Evolutionary conservation across 2,329 filamentous ascomycete genomes (phyloP), one percentile per base, ranked within the genome.

Genomic region (Paecilomyces sp.): DNA sequence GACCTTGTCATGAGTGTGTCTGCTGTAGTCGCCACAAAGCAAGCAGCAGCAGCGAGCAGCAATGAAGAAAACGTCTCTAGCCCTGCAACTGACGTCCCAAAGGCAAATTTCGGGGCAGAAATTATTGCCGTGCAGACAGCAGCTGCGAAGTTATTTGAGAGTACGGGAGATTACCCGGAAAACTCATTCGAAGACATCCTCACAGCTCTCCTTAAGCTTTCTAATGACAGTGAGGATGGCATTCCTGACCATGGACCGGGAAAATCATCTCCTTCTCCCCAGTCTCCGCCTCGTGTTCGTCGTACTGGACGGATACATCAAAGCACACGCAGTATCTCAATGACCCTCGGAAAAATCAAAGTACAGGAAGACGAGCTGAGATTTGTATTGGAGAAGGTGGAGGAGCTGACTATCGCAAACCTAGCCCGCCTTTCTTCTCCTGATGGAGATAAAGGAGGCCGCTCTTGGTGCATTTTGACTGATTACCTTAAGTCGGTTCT

Each of bases 41-140:
- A 65, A 61, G 68, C 65, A 57, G 59, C 60, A n/a, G 59, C 67
- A 15, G 57, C 63, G 1, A 67, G 62, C 58, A 70, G 66, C 41
- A 62, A 64, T n/a, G 68, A 59, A 2, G 74, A 77, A 18, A 64
- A 61, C 54, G 53, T 62, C 53, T 51, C 61, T 33, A 60, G 64
- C 8, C 59, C 63, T 52, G 67, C 69, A 53, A 22, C 75, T 85
- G 59, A 82, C 85, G 65, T 70, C n/a, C 69, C 73, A 1, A 77
- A 73, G 58, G 81, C 81, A 9, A 91, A 90, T 66, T 87, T 97
- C 67, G 86, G 85, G 41, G 81, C 85, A 0, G 94, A 99, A 71
- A 89, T 96, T 30, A 85, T 89, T 61, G 91, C 94, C 33, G 93
- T 97, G 0, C 91, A 97, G 72, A 88, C 89, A 6, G 94, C 94